Evolutionary conservation across 805 yeast species (phyloP).

Genomic region (Yarrowia deformans): DNA sequence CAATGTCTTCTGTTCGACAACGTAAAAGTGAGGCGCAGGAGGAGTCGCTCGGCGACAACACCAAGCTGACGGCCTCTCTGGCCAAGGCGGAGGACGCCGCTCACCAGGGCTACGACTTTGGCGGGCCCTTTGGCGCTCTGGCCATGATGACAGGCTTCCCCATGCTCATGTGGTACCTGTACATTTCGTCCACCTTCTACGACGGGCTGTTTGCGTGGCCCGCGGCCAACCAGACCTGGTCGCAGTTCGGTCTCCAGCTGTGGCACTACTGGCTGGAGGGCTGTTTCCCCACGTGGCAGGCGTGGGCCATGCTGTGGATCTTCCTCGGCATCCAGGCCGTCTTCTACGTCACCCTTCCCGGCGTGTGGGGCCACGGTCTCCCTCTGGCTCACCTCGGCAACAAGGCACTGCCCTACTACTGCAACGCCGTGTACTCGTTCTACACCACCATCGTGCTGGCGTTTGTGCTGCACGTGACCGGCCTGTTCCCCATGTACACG

Average conservation of each 20-base stretch:
- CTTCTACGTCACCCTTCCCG: conserved; percentile 86
- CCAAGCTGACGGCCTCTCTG: conserved; percentile 22
- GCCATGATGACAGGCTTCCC: conserved; percentile 97
- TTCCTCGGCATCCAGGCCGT: conserved; percentile 73
- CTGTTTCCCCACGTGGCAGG: conserved; percentile 56
- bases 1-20: conserved; percentile 24
- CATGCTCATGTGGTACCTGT: conserved; percentile 92
- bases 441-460: conserved; percentile 70
- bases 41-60: conserved; percentile 24
- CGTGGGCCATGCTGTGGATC: conserved; percentile 74
- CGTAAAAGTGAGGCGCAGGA: conserved; percentile 15
- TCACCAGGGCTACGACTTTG: conserved; percentile 71
- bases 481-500: conserved; percentile 74
- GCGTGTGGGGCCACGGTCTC: conserved; percentile 94
- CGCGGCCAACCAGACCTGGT: conserved; percentile 56
- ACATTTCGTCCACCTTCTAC: conserved; percentile 86
- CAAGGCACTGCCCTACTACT: conserved; percentile 86
- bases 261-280: conserved; percentile 52
- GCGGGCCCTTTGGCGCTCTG: conserved; percentile 87
- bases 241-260: conserved; percentile 60
- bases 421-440: conserved; percentile 89
- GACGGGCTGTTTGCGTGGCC: conserved; percentile 78
- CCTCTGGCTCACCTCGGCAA: conserved; percentile 83
- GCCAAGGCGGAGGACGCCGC: conserved; percentile 40
- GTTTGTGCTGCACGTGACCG: conserved; percentile 71